These are phyloP conservation scores for Cladosporium sp. DNA, from an alignment of 2,329 filamentous ascomycete species.

Conservation along the genomic window DNA sequence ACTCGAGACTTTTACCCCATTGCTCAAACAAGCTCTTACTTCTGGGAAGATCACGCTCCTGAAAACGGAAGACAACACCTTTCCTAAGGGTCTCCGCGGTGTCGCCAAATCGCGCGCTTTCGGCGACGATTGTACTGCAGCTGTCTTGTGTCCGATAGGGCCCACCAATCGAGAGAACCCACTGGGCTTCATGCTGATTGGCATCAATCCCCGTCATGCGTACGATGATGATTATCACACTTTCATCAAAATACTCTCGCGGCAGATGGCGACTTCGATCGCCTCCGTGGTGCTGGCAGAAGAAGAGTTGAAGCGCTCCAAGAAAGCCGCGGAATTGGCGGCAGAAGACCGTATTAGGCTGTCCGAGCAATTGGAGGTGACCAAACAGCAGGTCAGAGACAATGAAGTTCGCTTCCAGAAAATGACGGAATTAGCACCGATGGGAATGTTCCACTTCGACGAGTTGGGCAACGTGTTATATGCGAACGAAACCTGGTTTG, in stretches of 20 bases:
- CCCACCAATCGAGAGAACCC: conserved; percentile 16
- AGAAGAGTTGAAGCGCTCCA: conserved; percentile 59
- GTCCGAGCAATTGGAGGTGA: conserved; percentile 21
- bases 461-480: conserved; percentile 32
- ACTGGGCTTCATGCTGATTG: conserved; percentile 26
- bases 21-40: conserved; percentile 71
- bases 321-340: conserved; percentile 48
- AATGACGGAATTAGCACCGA: conserved; percentile 35
- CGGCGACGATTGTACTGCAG: conserved; percentile 30
- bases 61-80: conserved; percentile 58
- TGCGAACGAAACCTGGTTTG: conserved; percentile 35
- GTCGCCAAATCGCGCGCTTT: conserved; percentile 68
- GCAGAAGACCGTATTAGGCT: conserved; percentile 59
- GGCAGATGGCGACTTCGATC: conserved; percentile 20
- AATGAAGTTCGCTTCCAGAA: conserved; percentile 33
- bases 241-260: conserved; percentile 28
- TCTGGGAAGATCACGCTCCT: conserved; percentile 63
- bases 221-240: conserved; percentile 30
- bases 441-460: conserved; percentile 37
- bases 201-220: conserved; percentile 33
- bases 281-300: conserved; percentile 27
- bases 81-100: conserved; percentile 61
- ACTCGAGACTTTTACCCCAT: conserved; percentile 68
- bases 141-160: conserved; percentile 33
- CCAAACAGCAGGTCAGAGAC: conserved; percentile 21